phyloP scores from a whole-genome alignment of 164 flowering plant genomes.

The Malania oleifera region DNA sequence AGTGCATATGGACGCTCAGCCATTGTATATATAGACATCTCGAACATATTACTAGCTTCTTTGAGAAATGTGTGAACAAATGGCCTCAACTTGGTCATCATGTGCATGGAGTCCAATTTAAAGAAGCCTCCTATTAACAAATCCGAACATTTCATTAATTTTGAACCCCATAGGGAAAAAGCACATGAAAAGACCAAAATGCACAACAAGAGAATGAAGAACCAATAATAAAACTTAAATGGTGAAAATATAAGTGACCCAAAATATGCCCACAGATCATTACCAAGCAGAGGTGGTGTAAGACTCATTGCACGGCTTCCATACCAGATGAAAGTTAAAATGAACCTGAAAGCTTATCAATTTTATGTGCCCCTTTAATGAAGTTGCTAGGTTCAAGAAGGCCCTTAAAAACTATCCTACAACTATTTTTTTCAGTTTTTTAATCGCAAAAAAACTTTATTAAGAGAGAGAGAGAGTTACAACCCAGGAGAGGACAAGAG shows the following conservation, averaged over 20 bases:
- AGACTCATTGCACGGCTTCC: neutral
- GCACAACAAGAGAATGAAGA: neutral
- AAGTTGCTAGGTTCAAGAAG: too few species aligned
- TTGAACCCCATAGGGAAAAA: neutral
- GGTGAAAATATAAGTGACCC: neutral
- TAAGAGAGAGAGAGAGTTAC: too few species aligned
- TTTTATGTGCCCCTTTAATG: too few species aligned
- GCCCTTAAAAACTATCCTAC: too few species aligned
- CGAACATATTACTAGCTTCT: constrained; percentile 73
- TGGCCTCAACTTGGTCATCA: constrained; percentile 88
- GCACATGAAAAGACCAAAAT: neutral
- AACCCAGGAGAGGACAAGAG: too few species aligned
- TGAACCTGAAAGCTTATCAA: too few species aligned
- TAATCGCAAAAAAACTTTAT: too few species aligned
- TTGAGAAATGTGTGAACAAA: constrained; percentile 64
- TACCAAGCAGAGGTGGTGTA: too few species aligned
- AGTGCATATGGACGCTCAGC: constrained; percentile 70
- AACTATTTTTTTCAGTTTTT: too few species aligned
- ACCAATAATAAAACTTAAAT: neutral
- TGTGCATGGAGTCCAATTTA: constrained; percentile 46
- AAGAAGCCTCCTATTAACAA: constrained; percentile 51
- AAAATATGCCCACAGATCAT: neutral
- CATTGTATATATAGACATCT: constrained; percentile 87
- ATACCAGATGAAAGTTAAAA: neutral
- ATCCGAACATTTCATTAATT: constrained; percentile 23